These are phyloP conservation scores for Hansenula lynferdii DNA, from an alignment of 1,139 yeast genomes.

Conservation along the genomic window DNA sequence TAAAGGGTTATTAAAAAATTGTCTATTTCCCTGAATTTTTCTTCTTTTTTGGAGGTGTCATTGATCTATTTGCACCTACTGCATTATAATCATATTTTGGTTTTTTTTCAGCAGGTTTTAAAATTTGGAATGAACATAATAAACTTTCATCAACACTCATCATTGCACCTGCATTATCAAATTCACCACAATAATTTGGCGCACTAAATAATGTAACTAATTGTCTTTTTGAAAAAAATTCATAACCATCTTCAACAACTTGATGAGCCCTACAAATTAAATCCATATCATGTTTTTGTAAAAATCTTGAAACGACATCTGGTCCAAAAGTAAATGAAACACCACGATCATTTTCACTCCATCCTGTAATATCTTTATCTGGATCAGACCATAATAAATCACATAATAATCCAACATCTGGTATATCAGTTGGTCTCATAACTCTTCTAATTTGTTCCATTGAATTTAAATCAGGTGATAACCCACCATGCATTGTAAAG, in stretches of 20 bases:
- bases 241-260: slow-evolving; percentile 98
- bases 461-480: slow-evolving; percentile 92
- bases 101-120: slow-evolving; percentile 96
- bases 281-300: slow-evolving; percentile 96
- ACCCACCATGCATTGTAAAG: slow-evolving; percentile 98
- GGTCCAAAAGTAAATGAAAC: slow-evolving; percentile 98
- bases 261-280: slow-evolving; percentile 97
- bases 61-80: slow-evolving; percentile 44
- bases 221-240: slow-evolving; percentile 92
- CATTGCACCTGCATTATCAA: slow-evolving; percentile 99
- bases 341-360: slow-evolving; percentile 98
- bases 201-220: slow-evolving; percentile 93
- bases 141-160: slow-evolving; percentile 97
- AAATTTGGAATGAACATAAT: slow-evolving; percentile 94
- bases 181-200: slow-evolving; percentile 98
- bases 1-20: no score
- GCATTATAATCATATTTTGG: slow-evolving; percentile 61
- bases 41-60: slow-evolving; percentile 68
- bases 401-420: slow-evolving; percentile 93
- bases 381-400: slow-evolving; percentile 98
- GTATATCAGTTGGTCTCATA: slow-evolving; percentile 98
- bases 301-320: slow-evolving; percentile 88
- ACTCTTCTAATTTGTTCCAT: slow-evolving; percentile 98
- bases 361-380: slow-evolving; percentile 94
- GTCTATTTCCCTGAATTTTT: slow-evolving; percentile 53